Conservation (phyloP, 768 basidiomycete genomes). For the Dacryopinax spathularia region DNA sequence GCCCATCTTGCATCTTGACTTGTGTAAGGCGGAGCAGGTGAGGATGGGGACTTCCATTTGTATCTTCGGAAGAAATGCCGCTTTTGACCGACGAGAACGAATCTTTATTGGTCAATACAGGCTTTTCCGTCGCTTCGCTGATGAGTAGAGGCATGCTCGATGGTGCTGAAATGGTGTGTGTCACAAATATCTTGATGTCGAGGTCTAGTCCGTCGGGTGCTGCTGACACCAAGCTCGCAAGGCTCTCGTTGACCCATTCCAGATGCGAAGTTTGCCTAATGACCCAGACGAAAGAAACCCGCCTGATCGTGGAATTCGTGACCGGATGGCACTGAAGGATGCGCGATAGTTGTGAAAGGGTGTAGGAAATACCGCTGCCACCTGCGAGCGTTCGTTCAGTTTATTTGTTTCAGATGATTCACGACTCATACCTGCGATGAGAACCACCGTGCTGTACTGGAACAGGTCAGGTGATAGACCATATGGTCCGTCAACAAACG, state of each 20-base stretch:
- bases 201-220: not conserved
- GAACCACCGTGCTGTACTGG: constrained; percentile 33
- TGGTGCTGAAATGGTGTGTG: not conserved
- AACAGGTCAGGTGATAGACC: constrained; percentile 31
- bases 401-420: not conserved
- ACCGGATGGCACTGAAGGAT: constrained; percentile 27
- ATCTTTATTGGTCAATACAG: not conserved
- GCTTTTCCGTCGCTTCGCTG: not conserved
- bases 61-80: constrained; percentile 1
- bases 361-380: constrained; percentile 38
- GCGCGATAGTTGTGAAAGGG: constrained; percentile 32
- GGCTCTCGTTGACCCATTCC: constrained; percentile 4
- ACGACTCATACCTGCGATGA: constrained; percentile 39
- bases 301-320: not conserved
- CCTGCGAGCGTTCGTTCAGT: constrained; percentile 24
- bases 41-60: not conserved
- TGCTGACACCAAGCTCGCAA: not conserved
- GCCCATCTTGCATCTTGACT: constrained; percentile 1
- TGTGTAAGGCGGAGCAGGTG: not conserved
- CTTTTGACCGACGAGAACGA: not conserved
- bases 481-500: constrained; percentile 50
- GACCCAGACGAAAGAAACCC: constrained; percentile 32
- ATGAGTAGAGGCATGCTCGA: not conserved
- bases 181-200: constrained; percentile 7
- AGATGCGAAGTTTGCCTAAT: constrained; percentile 22